Evolutionary conservation across 495 filamentous ascomycete species (phyloP).

Genomic region (Oidiodendron maius): DNA sequence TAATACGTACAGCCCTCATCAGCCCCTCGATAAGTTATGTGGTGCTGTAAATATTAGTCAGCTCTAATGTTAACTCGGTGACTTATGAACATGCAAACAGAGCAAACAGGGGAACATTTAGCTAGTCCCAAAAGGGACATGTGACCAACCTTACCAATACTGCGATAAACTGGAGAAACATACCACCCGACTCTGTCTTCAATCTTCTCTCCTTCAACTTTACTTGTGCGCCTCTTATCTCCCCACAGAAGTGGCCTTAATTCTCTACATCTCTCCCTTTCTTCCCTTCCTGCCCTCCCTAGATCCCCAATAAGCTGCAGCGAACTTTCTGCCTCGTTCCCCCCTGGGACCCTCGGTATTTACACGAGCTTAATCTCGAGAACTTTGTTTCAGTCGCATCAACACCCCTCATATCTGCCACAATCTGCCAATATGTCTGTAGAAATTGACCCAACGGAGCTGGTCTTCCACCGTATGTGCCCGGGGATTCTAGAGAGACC

Average conservation of each 20-base stretch:
- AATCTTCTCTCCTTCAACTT: constrained; percentile 1
- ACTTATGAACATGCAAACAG: no score
- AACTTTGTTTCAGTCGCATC: not conserved
- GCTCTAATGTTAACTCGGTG: no score
- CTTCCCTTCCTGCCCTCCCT: not conserved
- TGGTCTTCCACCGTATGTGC: constrained; percentile 82
- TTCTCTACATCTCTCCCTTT: not conserved
- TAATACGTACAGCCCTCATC: no score
- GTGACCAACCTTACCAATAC: no score
- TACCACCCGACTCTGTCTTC: not conserved
- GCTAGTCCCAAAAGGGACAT: no score
- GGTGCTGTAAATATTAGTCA: no score
- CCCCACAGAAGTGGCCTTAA: no score
- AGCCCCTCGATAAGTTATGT: no score
- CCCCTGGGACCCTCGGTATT: not conserved
- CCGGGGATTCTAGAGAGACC: not conserved
- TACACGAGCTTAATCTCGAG: not conserved
- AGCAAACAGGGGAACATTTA: no score
- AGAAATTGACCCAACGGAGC: constrained; percentile 83
- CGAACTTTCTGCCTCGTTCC: not conserved
- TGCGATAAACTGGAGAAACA: no score
- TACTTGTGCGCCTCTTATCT: no score
- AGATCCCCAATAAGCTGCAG: not conserved
- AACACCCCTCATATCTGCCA: constrained; percentile 6
- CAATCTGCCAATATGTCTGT: constrained; percentile 65